Evolutionary conservation across 345 rosid genomes (phyloP).

Genomic region (Cochlearia excelsa): DNA sequence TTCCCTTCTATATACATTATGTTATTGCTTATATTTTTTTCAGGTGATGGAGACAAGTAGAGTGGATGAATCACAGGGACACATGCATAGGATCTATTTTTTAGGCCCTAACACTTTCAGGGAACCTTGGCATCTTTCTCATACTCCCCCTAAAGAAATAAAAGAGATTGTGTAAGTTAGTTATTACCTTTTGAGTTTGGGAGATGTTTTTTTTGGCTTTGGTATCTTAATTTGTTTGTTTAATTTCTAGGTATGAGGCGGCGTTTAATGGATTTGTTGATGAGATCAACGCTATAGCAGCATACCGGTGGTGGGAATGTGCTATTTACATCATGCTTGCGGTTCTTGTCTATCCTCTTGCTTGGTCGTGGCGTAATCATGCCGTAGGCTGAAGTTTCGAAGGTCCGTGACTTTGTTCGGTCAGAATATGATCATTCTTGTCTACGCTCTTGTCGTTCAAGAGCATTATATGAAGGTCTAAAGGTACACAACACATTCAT

Average conservation of each 20-base stretch:
- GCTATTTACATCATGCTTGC: slow-evolving; percentile 66
- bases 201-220: too few relatives aligned
- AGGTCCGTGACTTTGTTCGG: slow-evolving; percentile 88
- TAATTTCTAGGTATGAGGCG: slow-evolving; percentile 63
- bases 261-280: slow-evolving; percentile 78
- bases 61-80: slow-evolving; percentile 79
- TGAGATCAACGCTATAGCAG: too few relatives aligned
- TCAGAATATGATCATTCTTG: too few relatives aligned
- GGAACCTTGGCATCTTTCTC: slow-evolving; percentile 87
- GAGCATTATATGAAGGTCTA: slow-evolving; percentile 94
- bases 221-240: slow-evolving; percentile 9
- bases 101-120: slow-evolving; percentile 86
- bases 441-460: too few relatives aligned
- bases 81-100: slow-evolving; percentile 84
- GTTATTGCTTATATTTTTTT: too few relatives aligned
- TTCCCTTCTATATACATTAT: too few relatives aligned
- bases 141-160: slow-evolving; percentile 80
- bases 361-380: slow-evolving; percentile 84
- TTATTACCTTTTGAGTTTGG: slow-evolving; percentile 3
- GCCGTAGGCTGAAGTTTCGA: slow-evolving; percentile 72
- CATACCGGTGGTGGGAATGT: slow-evolving; percentile 99
- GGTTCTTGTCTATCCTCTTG: slow-evolving; percentile 76
- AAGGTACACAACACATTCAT: slow-evolving; percentile 60
- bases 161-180: too few relatives aligned
- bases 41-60: slow-evolving; percentile 93